phyloP scores from a whole-genome alignment of 2,329 filamentous ascomycete species.

The Periconia sp. region DNA sequence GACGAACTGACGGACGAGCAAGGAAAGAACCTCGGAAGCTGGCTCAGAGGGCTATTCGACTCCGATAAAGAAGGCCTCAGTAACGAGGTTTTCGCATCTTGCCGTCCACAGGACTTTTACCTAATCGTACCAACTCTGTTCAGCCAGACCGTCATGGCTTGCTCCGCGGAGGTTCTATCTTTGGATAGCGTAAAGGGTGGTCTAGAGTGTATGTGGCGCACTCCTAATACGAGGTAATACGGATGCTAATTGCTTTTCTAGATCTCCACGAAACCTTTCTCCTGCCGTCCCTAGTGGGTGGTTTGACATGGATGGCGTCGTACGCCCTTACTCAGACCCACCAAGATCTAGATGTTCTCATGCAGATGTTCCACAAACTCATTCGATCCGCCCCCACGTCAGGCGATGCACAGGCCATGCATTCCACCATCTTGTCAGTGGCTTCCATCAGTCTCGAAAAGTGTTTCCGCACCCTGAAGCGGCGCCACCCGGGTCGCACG shows the following conservation, averaged over 20 bases:
- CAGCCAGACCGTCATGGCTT: constrained; percentile 74
- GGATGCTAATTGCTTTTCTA: constrained; percentile 35
- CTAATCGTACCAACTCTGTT: constrained; percentile 78
- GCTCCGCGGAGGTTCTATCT: constrained; percentile 67
- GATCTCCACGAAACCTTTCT: constrained; percentile 81
- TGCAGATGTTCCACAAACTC: constrained; percentile 75
- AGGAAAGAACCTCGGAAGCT: constrained; percentile 70
- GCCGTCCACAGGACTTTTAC: constrained; percentile 83
- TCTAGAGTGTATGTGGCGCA: constrained; percentile 68
- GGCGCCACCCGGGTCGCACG: constrained; percentile 69
- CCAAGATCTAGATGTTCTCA: constrained; percentile 69
- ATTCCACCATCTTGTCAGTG: constrained; percentile 73
- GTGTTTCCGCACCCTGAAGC: constrained; percentile 70
- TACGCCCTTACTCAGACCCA: constrained; percentile 71
- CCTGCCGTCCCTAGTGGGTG: constrained; percentile 77
- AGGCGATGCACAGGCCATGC: constrained; percentile 73
- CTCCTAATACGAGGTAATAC: constrained; percentile 3
- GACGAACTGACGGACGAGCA: constrained; percentile 71
- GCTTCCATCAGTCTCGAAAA: constrained; percentile 72
- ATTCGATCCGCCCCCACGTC: constrained; percentile 74
- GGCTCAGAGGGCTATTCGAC: constrained; percentile 80
- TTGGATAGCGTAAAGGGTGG: constrained; percentile 76
- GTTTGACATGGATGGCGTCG: constrained; percentile 72
- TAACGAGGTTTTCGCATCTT: constrained; percentile 82
- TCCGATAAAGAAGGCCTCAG: constrained; percentile 70